These are phyloP conservation scores for Rossbeevera mucosa DNA, from an alignment of 768 basidiomycete genomes.

Conservation along the genomic window DNA sequence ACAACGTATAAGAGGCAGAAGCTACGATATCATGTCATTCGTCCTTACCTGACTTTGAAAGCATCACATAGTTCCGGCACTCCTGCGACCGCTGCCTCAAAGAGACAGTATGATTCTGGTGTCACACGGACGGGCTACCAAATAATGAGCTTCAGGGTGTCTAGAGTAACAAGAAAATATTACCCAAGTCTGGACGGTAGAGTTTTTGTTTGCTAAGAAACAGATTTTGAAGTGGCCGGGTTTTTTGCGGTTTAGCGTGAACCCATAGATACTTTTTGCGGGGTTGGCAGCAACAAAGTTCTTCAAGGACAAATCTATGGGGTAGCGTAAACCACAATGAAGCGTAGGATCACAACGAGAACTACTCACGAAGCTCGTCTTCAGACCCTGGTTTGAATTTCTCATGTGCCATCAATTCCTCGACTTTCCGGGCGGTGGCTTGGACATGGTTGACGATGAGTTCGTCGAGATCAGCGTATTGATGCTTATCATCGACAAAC, in stretches of 20 bases:
- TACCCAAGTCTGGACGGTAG: constrained; percentile 90
- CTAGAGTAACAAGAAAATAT: background rate
- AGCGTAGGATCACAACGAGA: background rate
- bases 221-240: constrained; percentile 93
- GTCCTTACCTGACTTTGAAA: constrained; percentile 79
- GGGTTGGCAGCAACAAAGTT: constrained; percentile 92
- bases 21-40: background rate
- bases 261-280: constrained; percentile 92
- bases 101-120: constrained; percentile 85
- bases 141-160: constrained; percentile 1
- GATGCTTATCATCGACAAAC: constrained; percentile 71
- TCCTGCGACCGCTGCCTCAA: constrained; percentile 84
- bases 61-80: constrained; percentile 94
- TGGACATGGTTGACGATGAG: constrained; percentile 95
- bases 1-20: constrained; percentile 6
- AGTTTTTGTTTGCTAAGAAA: constrained; percentile 90
- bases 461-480: constrained; percentile 92
- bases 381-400: constrained; percentile 88
- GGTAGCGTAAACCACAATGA: background rate
- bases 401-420: constrained; percentile 92
- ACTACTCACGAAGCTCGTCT: constrained; percentile 82
- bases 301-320: constrained; percentile 75
- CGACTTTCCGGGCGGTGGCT: constrained; percentile 87
- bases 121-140: constrained; percentile 77
- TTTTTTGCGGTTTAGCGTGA: constrained; percentile 81